Percentiles rank a stretch among this genome's conserved stretches.
phyloP scores from a whole-genome alignment of 768 basidiomycete species.

The Hericium erinaceus region DNA sequence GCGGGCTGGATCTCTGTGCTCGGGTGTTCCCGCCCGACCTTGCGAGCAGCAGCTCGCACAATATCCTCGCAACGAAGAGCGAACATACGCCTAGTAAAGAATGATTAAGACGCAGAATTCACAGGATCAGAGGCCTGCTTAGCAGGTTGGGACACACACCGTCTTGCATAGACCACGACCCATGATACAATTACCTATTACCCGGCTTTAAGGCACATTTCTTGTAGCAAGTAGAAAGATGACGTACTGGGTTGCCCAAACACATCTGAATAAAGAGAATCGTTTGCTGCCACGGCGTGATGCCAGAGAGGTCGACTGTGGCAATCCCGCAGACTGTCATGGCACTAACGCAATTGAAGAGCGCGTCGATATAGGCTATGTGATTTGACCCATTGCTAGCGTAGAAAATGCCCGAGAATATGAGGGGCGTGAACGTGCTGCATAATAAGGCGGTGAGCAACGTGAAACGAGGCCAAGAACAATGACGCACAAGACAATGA shows the following conservation, averaged over 20 bases:
- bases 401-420: conserved; percentile 75
- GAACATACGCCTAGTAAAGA: conserved; percentile 10
- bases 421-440: conserved; percentile 70
- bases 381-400: conserved; percentile 68
- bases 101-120: background rate
- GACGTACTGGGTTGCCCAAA: conserved; percentile 62
- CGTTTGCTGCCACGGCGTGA: conserved; percentile 63
- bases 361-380: conserved; percentile 66
- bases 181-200: conserved; percentile 69
- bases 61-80: conserved; percentile 8
- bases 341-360: conserved; percentile 71
- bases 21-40: background rate
- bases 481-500: conserved; percentile 30
- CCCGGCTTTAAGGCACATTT: background rate
- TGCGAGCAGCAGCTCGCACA: conserved; percentile 8
- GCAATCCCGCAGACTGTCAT: conserved; percentile 74
- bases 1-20: conserved; percentile 24
- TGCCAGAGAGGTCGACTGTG: conserved; percentile 56
- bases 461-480: background rate
- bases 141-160: conserved; percentile 30
- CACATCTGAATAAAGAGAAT: conserved; percentile 75
- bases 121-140: background rate
- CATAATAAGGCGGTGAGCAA: conserved; percentile 6
- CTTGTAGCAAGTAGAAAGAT: background rate
- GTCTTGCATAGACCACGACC: conserved; percentile 73